Evolutionary conservation across 2,329 filamentous ascomycete species (phyloP).

Genomic region (Dactylonectria macrodidyma): DNA sequence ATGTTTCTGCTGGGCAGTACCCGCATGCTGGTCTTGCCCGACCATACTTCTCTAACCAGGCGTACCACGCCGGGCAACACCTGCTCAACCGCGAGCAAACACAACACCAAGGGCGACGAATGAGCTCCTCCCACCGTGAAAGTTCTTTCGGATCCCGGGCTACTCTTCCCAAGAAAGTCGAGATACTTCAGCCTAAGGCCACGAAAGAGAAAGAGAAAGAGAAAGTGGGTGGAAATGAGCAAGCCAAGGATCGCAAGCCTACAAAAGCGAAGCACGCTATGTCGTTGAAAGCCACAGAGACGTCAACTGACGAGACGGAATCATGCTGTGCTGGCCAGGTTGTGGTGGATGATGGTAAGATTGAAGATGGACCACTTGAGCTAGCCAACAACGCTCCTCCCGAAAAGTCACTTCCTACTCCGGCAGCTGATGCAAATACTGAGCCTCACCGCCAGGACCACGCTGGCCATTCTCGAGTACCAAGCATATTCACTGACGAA

Average conservation of each 20-base stretch:
- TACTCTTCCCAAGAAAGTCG: conserved; percentile 9
- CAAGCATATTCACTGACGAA: conserved; percentile 49
- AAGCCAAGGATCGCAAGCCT: background rate
- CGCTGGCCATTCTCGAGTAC: conserved; percentile 26
- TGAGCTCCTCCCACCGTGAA: background rate
- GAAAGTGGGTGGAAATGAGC: background rate
- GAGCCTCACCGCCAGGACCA: background rate
- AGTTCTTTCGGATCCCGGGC: background rate
- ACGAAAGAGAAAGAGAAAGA: background rate
- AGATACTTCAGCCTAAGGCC: background rate
- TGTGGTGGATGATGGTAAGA: background rate
- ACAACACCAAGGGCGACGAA: conserved; percentile 9
- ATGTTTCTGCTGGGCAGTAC: conserved; percentile 28
- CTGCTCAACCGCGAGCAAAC: conserved; percentile 8
- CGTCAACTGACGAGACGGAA: background rate
- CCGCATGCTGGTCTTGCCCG: conserved; percentile 22
- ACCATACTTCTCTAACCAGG: conserved; percentile 9
- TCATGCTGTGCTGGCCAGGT: background rate
- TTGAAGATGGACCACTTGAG: background rate
- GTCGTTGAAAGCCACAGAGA: background rate
- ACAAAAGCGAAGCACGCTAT: background rate
- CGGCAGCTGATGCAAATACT: background rate
- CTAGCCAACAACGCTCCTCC: background rate
- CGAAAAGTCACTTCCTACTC: background rate
- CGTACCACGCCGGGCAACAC: conserved; percentile 16